Evolutionary conservation across 1,284 basidiomycete genomes (phyloP), one percentile per base, ranked within the genome.

Genomic region (Ganoderma lucidum): DNA sequence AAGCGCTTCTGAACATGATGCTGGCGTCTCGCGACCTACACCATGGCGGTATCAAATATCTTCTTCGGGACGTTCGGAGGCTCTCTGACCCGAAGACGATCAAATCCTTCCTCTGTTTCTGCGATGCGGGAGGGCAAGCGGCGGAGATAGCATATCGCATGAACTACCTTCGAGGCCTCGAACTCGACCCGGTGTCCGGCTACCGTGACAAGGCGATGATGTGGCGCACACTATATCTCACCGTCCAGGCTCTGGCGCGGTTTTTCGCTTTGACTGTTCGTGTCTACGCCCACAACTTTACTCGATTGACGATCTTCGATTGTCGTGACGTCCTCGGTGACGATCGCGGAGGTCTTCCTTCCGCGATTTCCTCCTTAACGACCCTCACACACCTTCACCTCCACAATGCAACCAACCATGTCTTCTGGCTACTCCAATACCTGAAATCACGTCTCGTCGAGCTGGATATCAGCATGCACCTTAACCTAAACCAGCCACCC

Each of bases 341-440:
- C 14, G 53, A 55, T 17, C 30, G 17, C 14, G 23, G 10, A 10
- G 17, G n/a, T 28, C 30, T 55, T 17, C 12, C 53, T 17, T 2
- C 6, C 4, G n/a, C 37, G 10, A 42, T 61, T 23, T 14, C 59
- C 19, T 61, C 37, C 15, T 6, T 41, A 28, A 61, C 56, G 19
- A 59, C 56, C 56, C 56, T 59, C 56, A 59, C 56, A 14, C n/a
- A n/a, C 32, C 56, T 35, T n/a, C 15, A 12, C 35, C 19, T 59
- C 35, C 35, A 32, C 19, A 32, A 59, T 37, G 56, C 32, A 14
- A 32, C 32, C 8, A n/a, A 59, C 17, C 35, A 19, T 6, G 35
- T 6, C 3, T 37, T 39, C 19, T 17, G 6, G 19, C 19, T 59
- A 12, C 35, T 39, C 3, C 3, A 12, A 1, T 35, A 35, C 10